Evolutionary conservation across 495 filamentous ascomycete species (phyloP).

Genomic region (Aspergillus asperescens): DNA sequence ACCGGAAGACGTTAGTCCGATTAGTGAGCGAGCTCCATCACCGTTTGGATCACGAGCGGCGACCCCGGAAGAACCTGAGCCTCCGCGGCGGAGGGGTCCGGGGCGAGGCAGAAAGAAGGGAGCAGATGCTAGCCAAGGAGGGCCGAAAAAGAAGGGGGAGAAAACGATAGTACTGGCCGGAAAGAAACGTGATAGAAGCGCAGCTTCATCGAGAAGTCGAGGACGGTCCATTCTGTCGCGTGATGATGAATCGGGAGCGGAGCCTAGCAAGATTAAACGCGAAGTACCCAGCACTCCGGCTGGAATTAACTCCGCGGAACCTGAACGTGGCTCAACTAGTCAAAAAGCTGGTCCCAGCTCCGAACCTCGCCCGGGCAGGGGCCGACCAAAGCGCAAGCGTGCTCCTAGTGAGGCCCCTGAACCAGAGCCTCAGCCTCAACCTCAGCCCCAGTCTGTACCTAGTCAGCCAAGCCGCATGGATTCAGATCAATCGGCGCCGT

Average conservation of each 20-base stretch:
- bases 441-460: slow-evolving; percentile 22
- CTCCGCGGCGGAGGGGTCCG: slow-evolving; percentile 24
- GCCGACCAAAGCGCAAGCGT: slow-evolving; percentile 38
- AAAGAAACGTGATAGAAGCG: slow-evolving; percentile 46
- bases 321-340: slow-evolving; percentile 45
- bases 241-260: slow-evolving; percentile 49
- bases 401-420: slow-evolving; percentile 35
- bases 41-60: slow-evolving; percentile 33
- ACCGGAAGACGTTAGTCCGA: slow-evolving; percentile 49
- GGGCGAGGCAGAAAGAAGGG: slow-evolving; percentile 10
- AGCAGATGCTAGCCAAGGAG: slow-evolving; percentile 11
- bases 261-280: slow-evolving; percentile 55
- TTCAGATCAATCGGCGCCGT: slow-evolving; percentile 48
- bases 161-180: slow-evolving; percentile 25
- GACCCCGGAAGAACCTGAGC: slow-evolving; percentile 26
- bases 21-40: slow-evolving; percentile 46
- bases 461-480: slow-evolving; percentile 32
- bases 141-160: slow-evolving; percentile 32
- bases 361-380: slow-evolving; percentile 30
- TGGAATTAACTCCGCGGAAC: slow-evolving; percentile 29
- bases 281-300: slow-evolving; percentile 59
- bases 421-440: slow-evolving; percentile 15
- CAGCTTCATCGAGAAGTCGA: slow-evolving; percentile 51
- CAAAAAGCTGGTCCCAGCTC: slow-evolving; percentile 39
- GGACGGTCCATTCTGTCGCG: slow-evolving; percentile 56